A percentile compares a stretch with the other conserved stretches of the same genome.
Evolutionary conservation across 306 rosid species (phyloP).

Genomic region (Adenanthera pavonina): DNA sequence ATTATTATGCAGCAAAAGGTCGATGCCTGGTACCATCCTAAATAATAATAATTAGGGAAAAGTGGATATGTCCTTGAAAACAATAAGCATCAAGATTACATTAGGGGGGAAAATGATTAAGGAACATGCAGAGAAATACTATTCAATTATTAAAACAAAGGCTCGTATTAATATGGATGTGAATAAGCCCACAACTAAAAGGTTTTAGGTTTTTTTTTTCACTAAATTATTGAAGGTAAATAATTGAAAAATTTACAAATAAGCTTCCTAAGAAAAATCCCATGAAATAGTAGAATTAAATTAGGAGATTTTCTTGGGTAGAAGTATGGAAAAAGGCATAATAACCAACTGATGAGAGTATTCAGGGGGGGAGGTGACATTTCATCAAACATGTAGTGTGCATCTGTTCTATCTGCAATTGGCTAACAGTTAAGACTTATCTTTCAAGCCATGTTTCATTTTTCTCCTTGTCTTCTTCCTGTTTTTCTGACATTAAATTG

Average conservation of each 20-base stretch:
- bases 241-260: too few relatives aligned
- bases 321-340: background rate
- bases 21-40: background rate
- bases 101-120: background rate
- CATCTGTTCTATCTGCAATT: background rate
- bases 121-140: background rate
- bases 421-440: background rate
- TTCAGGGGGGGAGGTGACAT: constrained; percentile 7
- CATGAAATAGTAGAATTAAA: background rate
- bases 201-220: too few relatives aligned
- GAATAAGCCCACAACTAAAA: too few relatives aligned
- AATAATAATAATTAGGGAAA: background rate
- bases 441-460: background rate
- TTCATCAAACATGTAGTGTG: constrained; percentile 15
- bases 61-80: background rate
- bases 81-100: background rate
- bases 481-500: background rate
- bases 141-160: too few relatives aligned
- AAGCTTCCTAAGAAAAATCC: background rate
- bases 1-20: background rate
- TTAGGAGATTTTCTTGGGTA: background rate
- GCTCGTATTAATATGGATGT: too few relatives aligned
- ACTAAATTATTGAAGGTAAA: background rate
- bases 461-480: background rate
- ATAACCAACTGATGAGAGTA: background rate